Evolutionary conservation across 345 rosid species (phyloP), one percentile per base, ranked within the genome.

Genomic region (Corchorus capsularis): DNA sequence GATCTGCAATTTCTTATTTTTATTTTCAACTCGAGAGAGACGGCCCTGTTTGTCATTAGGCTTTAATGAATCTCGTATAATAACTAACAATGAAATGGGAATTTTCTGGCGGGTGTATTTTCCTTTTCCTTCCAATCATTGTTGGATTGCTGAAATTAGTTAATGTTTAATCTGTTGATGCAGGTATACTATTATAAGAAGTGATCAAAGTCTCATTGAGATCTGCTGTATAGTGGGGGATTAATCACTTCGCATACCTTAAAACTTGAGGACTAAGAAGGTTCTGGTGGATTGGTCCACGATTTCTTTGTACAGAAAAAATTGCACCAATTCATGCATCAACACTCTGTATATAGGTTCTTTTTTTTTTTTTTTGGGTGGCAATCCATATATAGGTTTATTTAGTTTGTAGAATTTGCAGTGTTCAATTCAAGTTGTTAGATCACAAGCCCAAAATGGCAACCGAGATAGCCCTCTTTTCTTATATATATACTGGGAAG

Each of bases 141-240:
- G 61, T 4, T 70, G 32, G 35, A 34, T 5, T 32, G 60, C 60
- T 69, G 59, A 52, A 52, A 32, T 16, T 14, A 32, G 8, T 50
- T 69, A 15, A 50, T 37, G 4, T 39, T 8, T 17, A 27, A 69
- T 50, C 46, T 69, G 20, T 50, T 50, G 15, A 34, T 70, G 73
- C 47, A 70, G 73, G 73, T 70, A 70, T 70, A 34, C 61, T 70
- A 70, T 70, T 22, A 35, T 10, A 61, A 47, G 27, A 53, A 52
- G 59, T 69, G 72, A 69, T 50, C 72, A 32, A 69, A 50, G 43
- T 50, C 43, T 70, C 47, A 52, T 70, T 5, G 5, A 46, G 52
- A 55, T 27, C 6, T 45, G 22, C 37, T 66, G 20, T 67, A 4
- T 27, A 13, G 1, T 32, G 39, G 27, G 54, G 53, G 71, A 13